Evolutionary conservation across 2,329 filamentous ascomycete genomes (phyloP).

Genomic region (Cytospora leucostoma): DNA sequence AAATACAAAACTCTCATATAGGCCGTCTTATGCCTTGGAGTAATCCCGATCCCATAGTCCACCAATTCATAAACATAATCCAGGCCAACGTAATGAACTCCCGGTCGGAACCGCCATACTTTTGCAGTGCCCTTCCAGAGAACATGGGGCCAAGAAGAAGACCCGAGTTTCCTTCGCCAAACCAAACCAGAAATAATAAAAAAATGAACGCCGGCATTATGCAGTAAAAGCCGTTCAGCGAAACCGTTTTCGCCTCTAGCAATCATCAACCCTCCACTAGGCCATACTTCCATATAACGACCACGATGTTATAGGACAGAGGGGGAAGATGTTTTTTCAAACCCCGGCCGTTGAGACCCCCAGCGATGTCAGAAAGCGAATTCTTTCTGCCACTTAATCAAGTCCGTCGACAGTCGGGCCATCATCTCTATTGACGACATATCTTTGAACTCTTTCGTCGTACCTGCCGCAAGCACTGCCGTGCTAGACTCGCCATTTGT

Average conservation of each 20-base stretch:
- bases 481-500: slow-evolving; percentile 36
- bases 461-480: slow-evolving; percentile 37
- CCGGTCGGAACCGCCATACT: neutral
- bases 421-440: slow-evolving; percentile 86
- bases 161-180: neutral
- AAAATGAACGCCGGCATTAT: slow-evolving; percentile 12
- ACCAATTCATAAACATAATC: neutral
- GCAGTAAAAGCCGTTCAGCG: slow-evolving; percentile 9
- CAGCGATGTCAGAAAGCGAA: slow-evolving; percentile 42
- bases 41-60: neutral
- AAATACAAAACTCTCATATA: slow-evolving; percentile 7
- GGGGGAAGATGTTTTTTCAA: neutral
- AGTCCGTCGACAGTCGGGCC: slow-evolving; percentile 77
- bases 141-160: neutral
- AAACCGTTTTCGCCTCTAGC: neutral
- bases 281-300: neutral
- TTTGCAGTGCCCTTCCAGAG: neutral
- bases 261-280: neutral
- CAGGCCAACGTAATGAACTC: neutral
- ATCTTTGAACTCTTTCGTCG: slow-evolving; percentile 65
- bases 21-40: slow-evolving; percentile 4
- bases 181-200: too few relatives aligned
- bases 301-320: neutral
- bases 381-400: slow-evolving; percentile 83
- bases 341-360: neutral